Percentiles rank a stretch among this genome's conserved stretches.
phyloP scores from a whole-genome alignment of 1,139 yeast genomes.

The Lodderomyces margitis region DNA sequence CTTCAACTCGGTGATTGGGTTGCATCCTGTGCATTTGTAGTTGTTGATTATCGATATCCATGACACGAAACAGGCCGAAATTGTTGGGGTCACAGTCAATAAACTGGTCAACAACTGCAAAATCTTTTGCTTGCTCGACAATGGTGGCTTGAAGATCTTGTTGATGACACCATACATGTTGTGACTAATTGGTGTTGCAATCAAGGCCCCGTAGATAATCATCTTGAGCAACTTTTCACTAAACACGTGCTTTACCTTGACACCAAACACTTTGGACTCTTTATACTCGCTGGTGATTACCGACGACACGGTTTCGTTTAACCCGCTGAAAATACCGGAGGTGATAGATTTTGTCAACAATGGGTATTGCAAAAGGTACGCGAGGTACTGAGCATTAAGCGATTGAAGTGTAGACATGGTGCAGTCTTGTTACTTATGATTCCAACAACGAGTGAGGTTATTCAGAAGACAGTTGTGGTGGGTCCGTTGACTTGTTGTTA shows the following conservation, averaged over 20 bases:
- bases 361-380: conserved; percentile 47
- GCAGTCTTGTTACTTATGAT: no score
- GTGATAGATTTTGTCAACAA: conserved; percentile 60
- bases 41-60: conserved; percentile 51
- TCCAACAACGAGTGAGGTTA: no score
- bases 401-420: conserved; percentile 9
- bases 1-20: conserved; percentile 19
- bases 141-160: conserved; percentile 39
- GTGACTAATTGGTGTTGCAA: conserved; percentile 77
- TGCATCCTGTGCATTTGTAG: conserved; percentile 19
- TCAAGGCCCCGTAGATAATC: conserved; percentile 68
- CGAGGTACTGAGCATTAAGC: conserved; percentile 35
- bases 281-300: conserved; percentile 47
- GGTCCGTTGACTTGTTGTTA: not conserved
- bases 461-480: not conserved
- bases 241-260: conserved; percentile 34
- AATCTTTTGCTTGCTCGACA: conserved; percentile 40
- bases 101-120: conserved; percentile 62
- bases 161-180: conserved; percentile 47
- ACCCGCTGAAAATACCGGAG: conserved; percentile 53
- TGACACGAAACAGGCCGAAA: conserved; percentile 54
- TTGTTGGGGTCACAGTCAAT: conserved; percentile 61
- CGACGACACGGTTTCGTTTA: conserved; percentile 61
- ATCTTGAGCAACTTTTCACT: conserved; percentile 56
- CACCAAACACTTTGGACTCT: conserved; percentile 15